A percentile compares a stretch with the other conserved stretches of the same genome.
phyloP scores from a whole-genome alignment of 176 grass and related monocot species.

The Rhynchospora breviuscula region DNA sequence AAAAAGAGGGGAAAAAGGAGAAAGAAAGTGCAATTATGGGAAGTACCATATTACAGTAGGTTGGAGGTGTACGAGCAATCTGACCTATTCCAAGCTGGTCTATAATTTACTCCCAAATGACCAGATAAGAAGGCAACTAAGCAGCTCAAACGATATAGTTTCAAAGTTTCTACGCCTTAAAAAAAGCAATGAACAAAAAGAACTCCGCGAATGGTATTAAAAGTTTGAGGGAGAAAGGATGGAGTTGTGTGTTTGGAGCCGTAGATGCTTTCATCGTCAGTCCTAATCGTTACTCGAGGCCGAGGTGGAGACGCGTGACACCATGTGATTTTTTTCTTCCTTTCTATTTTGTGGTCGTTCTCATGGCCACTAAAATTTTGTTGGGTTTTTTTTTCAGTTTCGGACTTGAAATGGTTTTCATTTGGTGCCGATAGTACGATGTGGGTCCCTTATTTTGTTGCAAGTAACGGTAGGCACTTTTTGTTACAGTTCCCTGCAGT shows the following conservation, averaged over 20 bases:
- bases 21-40: neutral
- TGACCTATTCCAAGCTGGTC: neutral
- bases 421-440: neutral
- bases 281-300: conserved; percentile 12
- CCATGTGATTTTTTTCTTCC: conserved; percentile 14
- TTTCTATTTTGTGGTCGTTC: conserved; percentile 15
- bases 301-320: conserved; percentile 13
- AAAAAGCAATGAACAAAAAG: neutral
- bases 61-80: neutral
- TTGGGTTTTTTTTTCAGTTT: conserved; percentile 4
- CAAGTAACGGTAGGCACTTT: neutral
- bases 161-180: conserved; percentile 1
- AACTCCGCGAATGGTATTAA: neutral
- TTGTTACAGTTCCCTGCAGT: neutral
- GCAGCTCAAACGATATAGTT: neutral
- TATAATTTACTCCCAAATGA: neutral
- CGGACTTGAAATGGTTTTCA: neutral
- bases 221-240: neutral
- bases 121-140: conserved; percentile 2
- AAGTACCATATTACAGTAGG: neutral
- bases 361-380: conserved; percentile 16
- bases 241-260: conserved; percentile 13
- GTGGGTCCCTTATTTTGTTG: neutral
- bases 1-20: neutral
- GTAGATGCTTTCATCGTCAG: neutral